A percentile compares a stretch with the other conserved stretches of the same genome.
Conservation (phyloP, 2,329 filamentous ascomycete species). For the Thyridium curvatum region DNA sequence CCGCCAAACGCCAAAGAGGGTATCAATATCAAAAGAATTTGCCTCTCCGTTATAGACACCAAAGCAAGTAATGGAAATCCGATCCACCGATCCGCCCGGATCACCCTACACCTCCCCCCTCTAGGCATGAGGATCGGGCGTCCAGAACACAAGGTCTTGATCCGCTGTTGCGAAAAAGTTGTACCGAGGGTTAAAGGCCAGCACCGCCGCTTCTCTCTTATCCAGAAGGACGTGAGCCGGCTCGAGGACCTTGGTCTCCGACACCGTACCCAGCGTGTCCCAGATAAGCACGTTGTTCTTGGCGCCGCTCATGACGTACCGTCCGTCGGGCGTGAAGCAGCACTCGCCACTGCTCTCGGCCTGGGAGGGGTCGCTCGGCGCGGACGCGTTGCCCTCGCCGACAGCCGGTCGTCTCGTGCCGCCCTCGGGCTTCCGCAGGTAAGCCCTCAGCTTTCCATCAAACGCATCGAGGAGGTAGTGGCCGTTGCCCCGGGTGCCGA, state of each 20-base stretch:
- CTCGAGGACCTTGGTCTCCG: constrained; percentile 52
- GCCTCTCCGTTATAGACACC: too few relatives aligned
- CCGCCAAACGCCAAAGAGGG: too few relatives aligned
- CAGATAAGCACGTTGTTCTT: constrained; percentile 74
- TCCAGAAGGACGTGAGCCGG: constrained; percentile 61
- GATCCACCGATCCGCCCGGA: not conserved
- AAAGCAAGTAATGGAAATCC: too few relatives aligned
- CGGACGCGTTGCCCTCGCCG: constrained; percentile 38
- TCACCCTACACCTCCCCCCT: not conserved
- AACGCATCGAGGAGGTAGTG: constrained; percentile 96
- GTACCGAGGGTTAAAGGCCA: constrained; percentile 85
- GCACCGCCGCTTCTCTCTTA: constrained; percentile 62
- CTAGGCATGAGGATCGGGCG: constrained; percentile 59
- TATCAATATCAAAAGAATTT: too few relatives aligned
- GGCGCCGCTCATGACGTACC: constrained; percentile 79
- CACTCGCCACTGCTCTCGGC: constrained; percentile 67
- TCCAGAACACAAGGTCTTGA: constrained; percentile 73
- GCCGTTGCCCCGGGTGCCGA: constrained; percentile 76
- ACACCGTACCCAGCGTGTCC: constrained; percentile 62
- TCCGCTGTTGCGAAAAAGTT: constrained; percentile 91
- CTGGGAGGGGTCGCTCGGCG: constrained; percentile 37
- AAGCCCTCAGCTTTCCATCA: constrained; percentile 71
- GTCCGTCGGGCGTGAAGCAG: constrained; percentile 83
- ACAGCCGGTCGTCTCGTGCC: constrained; percentile 45
- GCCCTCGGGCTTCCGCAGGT: constrained; percentile 54